Conservation (phyloP, 202 grass and related monocot species). For the Carex arenaria region DNA sequence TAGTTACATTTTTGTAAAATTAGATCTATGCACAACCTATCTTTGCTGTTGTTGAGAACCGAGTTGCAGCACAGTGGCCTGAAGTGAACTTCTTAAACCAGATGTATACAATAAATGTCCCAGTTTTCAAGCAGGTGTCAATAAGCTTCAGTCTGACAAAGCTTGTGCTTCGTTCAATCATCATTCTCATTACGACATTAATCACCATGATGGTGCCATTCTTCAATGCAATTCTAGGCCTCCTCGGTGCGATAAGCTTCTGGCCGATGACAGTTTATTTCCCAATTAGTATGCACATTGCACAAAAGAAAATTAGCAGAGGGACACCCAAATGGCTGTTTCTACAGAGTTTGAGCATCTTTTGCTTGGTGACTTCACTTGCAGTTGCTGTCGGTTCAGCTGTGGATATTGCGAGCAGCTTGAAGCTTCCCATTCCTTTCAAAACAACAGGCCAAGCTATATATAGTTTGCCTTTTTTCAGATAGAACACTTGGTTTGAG, state of each 20-base stretch:
- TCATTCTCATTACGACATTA: constrained; percentile 33
- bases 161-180: constrained; percentile 22
- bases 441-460: not conserved
- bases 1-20: not conserved
- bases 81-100: constrained; percentile 29
- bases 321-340: constrained; percentile 38
- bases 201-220: constrained; percentile 74
- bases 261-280: constrained; percentile 84
- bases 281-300: constrained; percentile 77
- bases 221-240: constrained; percentile 65
- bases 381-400: not conserved
- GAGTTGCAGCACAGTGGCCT: constrained; percentile 14
- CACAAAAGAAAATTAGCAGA: constrained; percentile 16
- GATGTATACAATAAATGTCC: not conserved
- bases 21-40: constrained; percentile 38
- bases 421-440: not conserved
- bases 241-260: constrained; percentile 75
- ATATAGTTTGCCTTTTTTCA: not conserved
- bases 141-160: constrained; percentile 28
- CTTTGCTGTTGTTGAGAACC: constrained; percentile 30
- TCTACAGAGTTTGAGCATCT: constrained; percentile 50
- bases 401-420: not conserved
- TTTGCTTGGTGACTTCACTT: constrained; percentile 19
- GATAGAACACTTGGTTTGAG: not conserved
- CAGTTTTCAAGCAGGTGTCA: not conserved